phyloP scores from a whole-genome alignment of 2,329 filamentous ascomycete species.

The Aureobasidium zeae region DNA sequence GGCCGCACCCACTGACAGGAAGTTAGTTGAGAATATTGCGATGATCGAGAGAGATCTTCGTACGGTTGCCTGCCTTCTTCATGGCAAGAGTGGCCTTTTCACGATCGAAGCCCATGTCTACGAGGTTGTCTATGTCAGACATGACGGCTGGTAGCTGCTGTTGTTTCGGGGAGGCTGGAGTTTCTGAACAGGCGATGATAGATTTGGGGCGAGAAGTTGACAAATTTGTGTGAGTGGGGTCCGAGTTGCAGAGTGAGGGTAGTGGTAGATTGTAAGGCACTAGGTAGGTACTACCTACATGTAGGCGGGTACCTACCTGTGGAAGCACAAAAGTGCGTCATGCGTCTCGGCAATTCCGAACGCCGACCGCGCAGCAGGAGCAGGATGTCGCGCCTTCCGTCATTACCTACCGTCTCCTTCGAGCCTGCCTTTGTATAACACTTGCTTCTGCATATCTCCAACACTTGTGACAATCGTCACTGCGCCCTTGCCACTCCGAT shows the following conservation, averaged over 20 bases:
- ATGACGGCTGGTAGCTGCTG: constrained; percentile 26
- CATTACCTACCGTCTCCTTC: neutral
- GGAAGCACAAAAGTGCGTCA: neutral
- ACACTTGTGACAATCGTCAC: too few relatives aligned
- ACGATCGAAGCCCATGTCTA: constrained; percentile 70
- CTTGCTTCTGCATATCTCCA: neutral
- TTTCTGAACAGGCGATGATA: too few relatives aligned
- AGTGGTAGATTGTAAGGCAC: neutral
- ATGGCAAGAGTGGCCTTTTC: constrained; percentile 74
- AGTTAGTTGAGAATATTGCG: constrained; percentile 7
- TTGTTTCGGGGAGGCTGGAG: too few relatives aligned
- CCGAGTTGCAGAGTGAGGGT: too few relatives aligned
- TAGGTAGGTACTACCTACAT: neutral
- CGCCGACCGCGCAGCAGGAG: too few relatives aligned
- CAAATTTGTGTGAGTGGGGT: too few relatives aligned
- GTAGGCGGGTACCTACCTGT: too few relatives aligned
- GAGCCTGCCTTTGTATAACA: too few relatives aligned
- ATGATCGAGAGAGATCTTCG: constrained; percentile 30
- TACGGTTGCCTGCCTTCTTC: constrained; percentile 71
- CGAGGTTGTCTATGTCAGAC: constrained; percentile 50
- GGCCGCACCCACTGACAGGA: constrained; percentile 63
- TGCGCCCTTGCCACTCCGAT: too few relatives aligned
- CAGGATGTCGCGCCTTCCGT: neutral
- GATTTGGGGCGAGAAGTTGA: neutral
- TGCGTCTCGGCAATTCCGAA: too few relatives aligned